Base-by-base conservation (phyloP, 306 rosid species). In the Inga leiocalycina region DNA sequence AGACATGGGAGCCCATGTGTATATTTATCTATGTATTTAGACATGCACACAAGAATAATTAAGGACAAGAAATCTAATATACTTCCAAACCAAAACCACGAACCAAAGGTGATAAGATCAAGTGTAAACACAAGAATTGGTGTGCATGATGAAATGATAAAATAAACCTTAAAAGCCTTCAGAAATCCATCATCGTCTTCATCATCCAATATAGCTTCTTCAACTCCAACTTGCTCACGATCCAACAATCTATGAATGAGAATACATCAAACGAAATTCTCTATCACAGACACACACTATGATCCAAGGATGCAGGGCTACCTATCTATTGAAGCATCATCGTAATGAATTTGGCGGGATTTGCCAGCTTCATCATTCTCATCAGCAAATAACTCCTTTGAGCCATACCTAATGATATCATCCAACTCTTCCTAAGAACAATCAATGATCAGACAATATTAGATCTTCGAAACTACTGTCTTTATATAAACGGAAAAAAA, bases 331-430 rank as follows among this genome's bases (percentile, higher is more conserved):
- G 99, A 96, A 69, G 97, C 91, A 77, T 91, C 97, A 81, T 96
- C 99, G 77, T 96, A 96, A 91, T 94, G 99, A 74, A 96, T 96
- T 85, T 96, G 99, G 80, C 99, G 93, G 76, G 99, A 94, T 82
- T 96, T 96, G 64, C 97, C 92, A 11, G 87, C 92, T 89, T 96
- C 99, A 68, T 96, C 99, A 88, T 94, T 87, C 89, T 96, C 99
- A 17, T 92, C 99, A 6, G 93, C 98, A 89, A 96, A 96, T 88
- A 96, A 90, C 90, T 96, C 99, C 91, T 91, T 92, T 15, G 99
- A 96, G 62, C 99, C 98, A 81, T 94, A 94, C 86, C 98, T 88
- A 80, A 96, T 94, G 85, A 96, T 96, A 85, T 96, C 99, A 89
- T 96, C 98, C 81, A 96, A 88, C 89, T 96, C 98, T 87, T 96